phyloP scores from a whole-genome alignment of 1,284 basidiomycete genomes.

The Ceratobasidium theobromae region DNA sequence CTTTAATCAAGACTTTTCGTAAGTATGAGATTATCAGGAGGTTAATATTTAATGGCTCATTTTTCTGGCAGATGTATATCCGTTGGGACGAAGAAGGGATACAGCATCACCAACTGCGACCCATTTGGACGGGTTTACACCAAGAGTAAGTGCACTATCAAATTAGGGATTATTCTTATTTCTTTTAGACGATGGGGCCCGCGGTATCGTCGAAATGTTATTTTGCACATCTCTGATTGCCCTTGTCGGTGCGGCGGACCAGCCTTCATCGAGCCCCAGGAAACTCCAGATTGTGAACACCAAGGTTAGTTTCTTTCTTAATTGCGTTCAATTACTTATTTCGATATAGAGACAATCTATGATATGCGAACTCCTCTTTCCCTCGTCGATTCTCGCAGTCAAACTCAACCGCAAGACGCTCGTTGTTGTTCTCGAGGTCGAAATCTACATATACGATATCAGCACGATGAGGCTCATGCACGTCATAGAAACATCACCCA shows the following conservation, averaged over 20 bases:
- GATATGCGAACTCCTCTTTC: conserved; percentile 98
- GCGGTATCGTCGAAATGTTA: conserved; percentile 97
- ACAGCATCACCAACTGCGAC: conserved; percentile 96
- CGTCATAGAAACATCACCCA: conserved; percentile 95
- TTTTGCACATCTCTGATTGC: conserved; percentile 98
- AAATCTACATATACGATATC: conserved; percentile 99
- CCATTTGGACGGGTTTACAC: conserved; percentile 96
- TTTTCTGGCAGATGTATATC: conserved; percentile 71
- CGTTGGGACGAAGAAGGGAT: conserved; percentile 93
- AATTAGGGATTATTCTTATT: neutral
- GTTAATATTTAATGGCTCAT: neutral
- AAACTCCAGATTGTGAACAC: conserved; percentile 98
- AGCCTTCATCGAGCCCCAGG: conserved; percentile 81
- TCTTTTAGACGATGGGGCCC: conserved; percentile 78
- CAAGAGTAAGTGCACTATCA: conserved; percentile 67
- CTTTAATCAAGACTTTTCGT: conserved; percentile 89
- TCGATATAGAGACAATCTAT: conserved; percentile 83
- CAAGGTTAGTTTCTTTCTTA: conserved; percentile 61
- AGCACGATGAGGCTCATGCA: conserved; percentile 97
- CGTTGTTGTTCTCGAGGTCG: conserved; percentile 91
- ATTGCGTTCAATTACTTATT: neutral
- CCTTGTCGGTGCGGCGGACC: conserved; percentile 91
- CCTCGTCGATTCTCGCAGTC: conserved; percentile 92
- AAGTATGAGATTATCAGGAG: conserved; percentile 39
- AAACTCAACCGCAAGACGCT: conserved; percentile 96